These are phyloP conservation scores for Fusarium sp. DNA, from an alignment of 2,329 filamentous ascomycete genomes.

Conservation along the genomic window DNA sequence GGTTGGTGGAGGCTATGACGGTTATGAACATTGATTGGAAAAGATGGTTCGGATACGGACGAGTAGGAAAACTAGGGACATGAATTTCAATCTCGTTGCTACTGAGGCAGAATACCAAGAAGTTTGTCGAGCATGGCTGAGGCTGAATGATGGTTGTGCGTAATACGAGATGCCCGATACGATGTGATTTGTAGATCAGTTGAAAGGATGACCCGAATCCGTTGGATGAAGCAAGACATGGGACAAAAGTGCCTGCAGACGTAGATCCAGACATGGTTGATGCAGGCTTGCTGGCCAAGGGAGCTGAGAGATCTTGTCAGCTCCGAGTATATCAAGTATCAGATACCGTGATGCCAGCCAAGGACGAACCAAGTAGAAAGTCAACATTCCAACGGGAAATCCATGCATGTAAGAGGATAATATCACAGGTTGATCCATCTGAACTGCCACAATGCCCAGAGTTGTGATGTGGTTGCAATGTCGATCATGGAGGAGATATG, in stretches of 20 bases:
- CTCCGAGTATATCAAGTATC: not conserved
- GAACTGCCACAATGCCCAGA: not conserved
- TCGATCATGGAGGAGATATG: constrained; percentile 12
- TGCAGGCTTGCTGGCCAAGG: not conserved
- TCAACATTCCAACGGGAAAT: not conserved
- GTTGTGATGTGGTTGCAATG: not conserved
- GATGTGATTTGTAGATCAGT: constrained; percentile 3
- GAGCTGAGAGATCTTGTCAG: not conserved
- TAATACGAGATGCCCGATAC: not conserved
- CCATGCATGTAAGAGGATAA: not conserved
- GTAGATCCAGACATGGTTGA: not conserved
- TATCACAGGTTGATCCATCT: not conserved
- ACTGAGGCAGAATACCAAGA: constrained; percentile 18
- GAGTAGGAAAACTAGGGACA: constrained; percentile 6
- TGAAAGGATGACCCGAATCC: not conserved
- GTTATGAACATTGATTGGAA: constrained; percentile 30
- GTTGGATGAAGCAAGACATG: not conserved
- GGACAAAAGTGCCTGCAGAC: not conserved
- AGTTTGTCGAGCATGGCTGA: not conserved
- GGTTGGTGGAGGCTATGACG: constrained; percentile 14
- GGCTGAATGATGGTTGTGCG: not conserved
- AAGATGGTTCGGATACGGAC: constrained; percentile 16
- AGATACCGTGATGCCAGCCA: not conserved
- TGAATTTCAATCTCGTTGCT: constrained; percentile 3
- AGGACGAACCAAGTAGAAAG: not conserved